Evolutionary conservation across 2,329 filamentous ascomycete genomes (phyloP), one percentile per base, ranked within the genome.

Genomic region (Pseudopyricularia cyperi): DNA sequence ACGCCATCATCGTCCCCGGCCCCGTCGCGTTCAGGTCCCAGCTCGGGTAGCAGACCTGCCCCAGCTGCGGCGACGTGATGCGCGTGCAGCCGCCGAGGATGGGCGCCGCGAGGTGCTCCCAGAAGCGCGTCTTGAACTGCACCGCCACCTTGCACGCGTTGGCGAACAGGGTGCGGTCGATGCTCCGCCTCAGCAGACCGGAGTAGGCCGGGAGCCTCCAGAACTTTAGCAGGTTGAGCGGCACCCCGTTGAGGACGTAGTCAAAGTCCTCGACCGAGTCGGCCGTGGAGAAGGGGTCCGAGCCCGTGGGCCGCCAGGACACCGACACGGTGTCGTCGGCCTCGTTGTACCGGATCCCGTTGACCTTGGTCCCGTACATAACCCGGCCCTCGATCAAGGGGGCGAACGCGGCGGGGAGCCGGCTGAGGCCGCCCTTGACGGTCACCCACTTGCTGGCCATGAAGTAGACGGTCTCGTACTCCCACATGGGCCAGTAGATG

Each of bases 41-140:
- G 7, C 76, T 74, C 0, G 83, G 83, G 63, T 85, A 87, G 70
- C 81, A 85, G 55, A 84, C 71, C 47, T 65, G 72, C 24, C 79
- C 77, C 52, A 85, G 72, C 22, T 77, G 77, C 0, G 78, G 72
- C 51, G 84, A 81, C 56, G 83, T 75, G 1, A 72, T 74, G 0
- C 57, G 56, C 4, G 71, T 71, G 60, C 82, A 86, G 7, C 81
- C 78, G 12, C 84, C 83, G 54, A 77, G 70, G 61, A 87, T 87
- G 4, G n/a, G 74, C 73, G 48, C 68, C 69, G 65, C 65, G n/a
- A 24, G 66, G 34, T 73, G 68, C 59, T 78, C 74, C 75, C 74
- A 78, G 67, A 78, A 79, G 1, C 84, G 79, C 0, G 82, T 79
- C 54, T 75, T 69, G 68, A 83, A 88, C 63, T 84, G 81, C 4